Conservation (phyloP, 192 early-diverging fungal genomes). For the Spinellus fusiger region DNA sequence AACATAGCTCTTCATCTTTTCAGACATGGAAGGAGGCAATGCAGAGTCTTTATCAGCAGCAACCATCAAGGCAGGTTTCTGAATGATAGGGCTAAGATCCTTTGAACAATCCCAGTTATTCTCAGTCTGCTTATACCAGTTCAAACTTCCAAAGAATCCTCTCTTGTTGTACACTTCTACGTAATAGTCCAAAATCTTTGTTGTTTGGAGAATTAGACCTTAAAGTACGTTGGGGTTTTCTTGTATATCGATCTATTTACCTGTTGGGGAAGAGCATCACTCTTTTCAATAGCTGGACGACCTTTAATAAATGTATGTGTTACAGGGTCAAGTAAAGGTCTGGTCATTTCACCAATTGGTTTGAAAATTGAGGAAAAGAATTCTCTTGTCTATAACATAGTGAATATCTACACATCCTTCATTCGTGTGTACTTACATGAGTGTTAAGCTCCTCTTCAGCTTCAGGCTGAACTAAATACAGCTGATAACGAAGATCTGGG, state of each 20-base stretch:
- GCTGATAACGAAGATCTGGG: constrained; percentile 52
- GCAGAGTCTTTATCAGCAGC: constrained; percentile 24
- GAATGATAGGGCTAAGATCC: constrained; percentile 20
- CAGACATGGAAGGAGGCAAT: constrained; percentile 30
- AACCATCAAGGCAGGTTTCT: constrained; percentile 26
- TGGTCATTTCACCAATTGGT: constrained; percentile 3
- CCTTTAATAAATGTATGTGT: constrained; percentile 16
- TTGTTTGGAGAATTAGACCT: neutral
- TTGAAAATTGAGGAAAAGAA: constrained; percentile 34
- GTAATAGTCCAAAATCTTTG: constrained; percentile 45
- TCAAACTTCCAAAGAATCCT: constrained; percentile 49
- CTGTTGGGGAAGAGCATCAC: constrained; percentile 17
- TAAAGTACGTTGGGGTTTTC: neutral
- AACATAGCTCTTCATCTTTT: constrained; percentile 17
- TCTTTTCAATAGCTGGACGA: neutral
- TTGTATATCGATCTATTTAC: constrained; percentile 1
- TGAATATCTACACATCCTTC: neutral
- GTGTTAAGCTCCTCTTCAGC: constrained; percentile 41
- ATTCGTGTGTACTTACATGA: constrained; percentile 12
- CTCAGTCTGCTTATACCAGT: constrained; percentile 45
- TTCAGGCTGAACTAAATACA: constrained; percentile 25
- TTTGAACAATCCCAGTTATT: constrained; percentile 28
- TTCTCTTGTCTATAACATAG: neutral
- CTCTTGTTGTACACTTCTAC: constrained; percentile 27
- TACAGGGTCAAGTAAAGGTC: constrained; percentile 11